Conservation (phyloP, 768 basidiomycete genomes). For the Suillus discolor region DNA sequence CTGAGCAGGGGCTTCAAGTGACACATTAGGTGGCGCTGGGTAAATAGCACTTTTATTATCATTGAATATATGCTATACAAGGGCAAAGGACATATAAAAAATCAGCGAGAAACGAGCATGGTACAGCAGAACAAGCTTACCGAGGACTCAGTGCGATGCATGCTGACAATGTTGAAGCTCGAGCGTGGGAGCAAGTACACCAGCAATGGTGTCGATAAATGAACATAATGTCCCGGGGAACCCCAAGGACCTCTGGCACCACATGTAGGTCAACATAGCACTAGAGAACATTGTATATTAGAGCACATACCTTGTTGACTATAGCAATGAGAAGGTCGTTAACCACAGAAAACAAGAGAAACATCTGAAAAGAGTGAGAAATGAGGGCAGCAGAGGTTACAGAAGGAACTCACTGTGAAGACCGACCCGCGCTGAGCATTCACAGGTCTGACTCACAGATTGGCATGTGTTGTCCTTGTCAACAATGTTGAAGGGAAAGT, state of each 20-base stretch:
- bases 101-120: too few species aligned
- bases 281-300: background rate
- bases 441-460: background rate
- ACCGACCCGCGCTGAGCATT: too few species aligned
- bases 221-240: background rate
- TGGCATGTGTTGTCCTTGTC: constrained; percentile 48
- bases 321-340: background rate
- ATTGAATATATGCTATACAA: too few species aligned
- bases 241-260: background rate
- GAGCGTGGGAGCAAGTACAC: background rate
- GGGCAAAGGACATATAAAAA: too few species aligned
- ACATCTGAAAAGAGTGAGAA: background rate
- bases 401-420: background rate
- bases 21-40: too few species aligned
- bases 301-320: background rate
- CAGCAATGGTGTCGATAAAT: background rate
- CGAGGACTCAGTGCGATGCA: background rate
- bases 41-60: too few species aligned
- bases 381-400: background rate
- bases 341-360: background rate
- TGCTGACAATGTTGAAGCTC: background rate
- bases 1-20: too few species aligned
- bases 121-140: too few species aligned
- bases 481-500: constrained; percentile 81
- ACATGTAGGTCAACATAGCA: background rate